A percentile compares a stretch with the other conserved stretches of the same genome.
Conservation (phyloP, 2,329 filamentous ascomycete genomes). For the Fusarium musae region DNA sequence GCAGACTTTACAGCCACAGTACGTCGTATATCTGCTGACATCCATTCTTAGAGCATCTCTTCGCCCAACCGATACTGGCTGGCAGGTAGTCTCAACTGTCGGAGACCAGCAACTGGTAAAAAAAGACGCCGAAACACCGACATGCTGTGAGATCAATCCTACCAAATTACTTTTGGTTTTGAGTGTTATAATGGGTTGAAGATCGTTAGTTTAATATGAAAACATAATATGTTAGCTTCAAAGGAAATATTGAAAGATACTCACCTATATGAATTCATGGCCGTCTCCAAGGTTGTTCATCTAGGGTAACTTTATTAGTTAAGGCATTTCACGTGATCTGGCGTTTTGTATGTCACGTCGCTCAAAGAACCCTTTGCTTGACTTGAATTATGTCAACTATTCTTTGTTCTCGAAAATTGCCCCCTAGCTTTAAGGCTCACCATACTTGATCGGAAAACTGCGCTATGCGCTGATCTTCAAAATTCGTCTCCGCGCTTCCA, state of each 20-base stretch:
- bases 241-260: neutral
- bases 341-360: conserved; percentile 41
- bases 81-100: neutral
- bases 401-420: neutral
- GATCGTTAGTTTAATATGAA: neutral
- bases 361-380: conserved; percentile 8
- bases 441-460: neutral
- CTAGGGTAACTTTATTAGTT: conserved; percentile 19
- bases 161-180: neutral
- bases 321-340: conserved; percentile 38
- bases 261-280: neutral
- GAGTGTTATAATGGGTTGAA: neutral
- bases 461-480: conserved; percentile 33
- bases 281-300: neutral
- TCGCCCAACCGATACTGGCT: conserved; percentile 49
- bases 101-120: neutral
- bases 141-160: neutral
- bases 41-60: neutral
- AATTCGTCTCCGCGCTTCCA: conserved; percentile 22
- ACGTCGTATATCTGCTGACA: neutral
- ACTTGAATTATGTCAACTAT: conserved; percentile 9
- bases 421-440: neutral
- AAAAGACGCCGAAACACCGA: neutral
- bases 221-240: neutral
- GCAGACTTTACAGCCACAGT: neutral